Evolutionary conservation across 495 filamentous ascomycete genomes (phyloP).

Genomic region (Parathielavia hyrcaniae): DNA sequence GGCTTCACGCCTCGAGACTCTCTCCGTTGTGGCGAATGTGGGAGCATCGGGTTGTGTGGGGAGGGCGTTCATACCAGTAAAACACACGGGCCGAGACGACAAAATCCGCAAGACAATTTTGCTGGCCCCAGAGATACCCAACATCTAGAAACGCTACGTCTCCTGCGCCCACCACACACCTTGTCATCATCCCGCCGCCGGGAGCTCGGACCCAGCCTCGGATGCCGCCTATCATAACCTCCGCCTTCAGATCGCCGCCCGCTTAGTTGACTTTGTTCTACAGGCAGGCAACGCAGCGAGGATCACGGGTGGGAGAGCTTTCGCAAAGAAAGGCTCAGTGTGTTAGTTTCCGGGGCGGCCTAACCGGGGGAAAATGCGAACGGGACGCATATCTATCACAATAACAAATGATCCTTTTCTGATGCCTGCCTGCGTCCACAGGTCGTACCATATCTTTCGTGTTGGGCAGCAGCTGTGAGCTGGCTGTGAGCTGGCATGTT

Average conservation of each 20-base stretch:
- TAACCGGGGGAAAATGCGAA: neutral
- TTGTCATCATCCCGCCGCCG: conserved; percentile 42
- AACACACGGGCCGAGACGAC: neutral
- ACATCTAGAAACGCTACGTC: neutral
- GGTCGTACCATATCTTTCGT: conserved; percentile 32
- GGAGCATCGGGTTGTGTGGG: conserved; percentile 12
- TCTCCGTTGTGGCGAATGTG: conserved; percentile 4
- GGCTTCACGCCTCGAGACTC: neutral
- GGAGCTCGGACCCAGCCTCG: no score
- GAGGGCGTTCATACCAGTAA: conserved; percentile 18
- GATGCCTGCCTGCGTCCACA: conserved; percentile 41
- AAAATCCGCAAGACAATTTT: neutral
- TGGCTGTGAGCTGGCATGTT: conserved; percentile 47
- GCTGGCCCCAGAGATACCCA: conserved; percentile 17
- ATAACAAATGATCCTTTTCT: conserved; percentile 45
- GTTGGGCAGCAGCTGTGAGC: conserved; percentile 46
- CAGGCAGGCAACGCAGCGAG: conserved; percentile 46
- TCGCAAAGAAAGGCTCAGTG: neutral
- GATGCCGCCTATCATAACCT: conserved; percentile 43
- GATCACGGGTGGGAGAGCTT: conserved; percentile 41
- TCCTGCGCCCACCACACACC: conserved; percentile 42
- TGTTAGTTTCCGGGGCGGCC: neutral
- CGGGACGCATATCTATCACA: conserved; percentile 35
- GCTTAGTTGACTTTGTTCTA: conserved; percentile 38
- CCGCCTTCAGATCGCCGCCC: conserved; percentile 36